Conservation (phyloP, 2,329 filamentous ascomycete genomes). For the Talaromyces sp. region DNA sequence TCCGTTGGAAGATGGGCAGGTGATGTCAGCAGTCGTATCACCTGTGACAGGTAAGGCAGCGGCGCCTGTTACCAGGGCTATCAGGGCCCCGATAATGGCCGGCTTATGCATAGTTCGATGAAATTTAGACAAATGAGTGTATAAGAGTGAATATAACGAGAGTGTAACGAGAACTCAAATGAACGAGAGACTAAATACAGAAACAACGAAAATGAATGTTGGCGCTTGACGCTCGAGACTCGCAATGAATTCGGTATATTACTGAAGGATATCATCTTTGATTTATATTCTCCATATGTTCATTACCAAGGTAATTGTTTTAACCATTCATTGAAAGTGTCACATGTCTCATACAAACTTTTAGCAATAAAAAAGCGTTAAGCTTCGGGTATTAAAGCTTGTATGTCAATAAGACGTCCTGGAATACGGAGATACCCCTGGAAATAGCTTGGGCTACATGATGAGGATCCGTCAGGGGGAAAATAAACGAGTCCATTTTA, state of each 20-base stretch:
- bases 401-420: not conserved
- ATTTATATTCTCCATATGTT: not conserved
- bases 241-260: too few relatives aligned
- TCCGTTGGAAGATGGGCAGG: not conserved
- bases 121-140: not conserved
- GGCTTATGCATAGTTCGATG: not conserved
- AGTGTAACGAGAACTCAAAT: not conserved
- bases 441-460: not conserved
- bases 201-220: not conserved
- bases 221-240: not conserved
- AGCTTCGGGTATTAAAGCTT: not conserved
- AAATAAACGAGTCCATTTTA: not conserved
- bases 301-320: too few relatives aligned
- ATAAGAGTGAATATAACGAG: not conserved
- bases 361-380: not conserved
- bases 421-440: not conserved
- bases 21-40: not conserved
- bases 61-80: not conserved
- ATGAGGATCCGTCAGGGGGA: not conserved
- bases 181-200: not conserved
- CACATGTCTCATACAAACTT: not conserved
- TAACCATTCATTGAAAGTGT: too few relatives aligned
- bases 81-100: not conserved
- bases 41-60: not conserved
- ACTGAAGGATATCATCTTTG: not conserved